Base-by-base conservation (phyloP, 2,329 filamentous ascomycete species). In the Pleoardoris graminearum region DNA sequence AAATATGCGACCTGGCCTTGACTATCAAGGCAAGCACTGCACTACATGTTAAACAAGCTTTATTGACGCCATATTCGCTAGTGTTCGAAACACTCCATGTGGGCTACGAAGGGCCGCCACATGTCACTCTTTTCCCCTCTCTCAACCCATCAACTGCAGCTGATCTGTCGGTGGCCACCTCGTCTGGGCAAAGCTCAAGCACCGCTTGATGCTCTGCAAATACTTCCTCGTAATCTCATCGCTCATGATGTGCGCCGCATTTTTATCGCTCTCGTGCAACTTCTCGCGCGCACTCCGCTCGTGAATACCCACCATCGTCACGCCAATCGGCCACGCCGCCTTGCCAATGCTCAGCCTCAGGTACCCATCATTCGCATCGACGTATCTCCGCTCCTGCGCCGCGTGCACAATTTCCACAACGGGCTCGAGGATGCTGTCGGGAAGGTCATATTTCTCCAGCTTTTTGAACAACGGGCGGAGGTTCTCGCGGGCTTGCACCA, bases 291-390 rank as follows among this genome's bases (percentile, higher is more conserved):
- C 93, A 61, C 89, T 94, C 69, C 94, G 86, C 80, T 97, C 94
- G 83, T 99, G 94, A 65, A 99, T 99, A 80, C 94, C 94, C 68
- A 99, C 94, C 94, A 97, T 99, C 73, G 94, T 99, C 33, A 99
- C 94, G 76, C 94, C 94, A 68, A 99, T 99, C 21, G 94, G 94
- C 94, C 94, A 99, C 14, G 94, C 94, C 62, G 91, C 92, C 77
- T 96, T 96, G 59, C 91, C 91, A 68, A 99, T 99, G 71, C 90
- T 96, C 49, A 99, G 80, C 48, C 90, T 83, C 55, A 99, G 79
- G 73, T 99, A 99, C 0, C 91, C 92, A 71, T 99, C 90, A 70
- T 97, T 97, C 29, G 94, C 94, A 75, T 97, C 90, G 41, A 99
- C 93, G 69, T 99, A 99, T 58, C 90, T 85, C 54, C 91, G 84